Conservation (phyloP, 495 filamentous ascomycete species). For the Talaromyces adpressus region DNA sequence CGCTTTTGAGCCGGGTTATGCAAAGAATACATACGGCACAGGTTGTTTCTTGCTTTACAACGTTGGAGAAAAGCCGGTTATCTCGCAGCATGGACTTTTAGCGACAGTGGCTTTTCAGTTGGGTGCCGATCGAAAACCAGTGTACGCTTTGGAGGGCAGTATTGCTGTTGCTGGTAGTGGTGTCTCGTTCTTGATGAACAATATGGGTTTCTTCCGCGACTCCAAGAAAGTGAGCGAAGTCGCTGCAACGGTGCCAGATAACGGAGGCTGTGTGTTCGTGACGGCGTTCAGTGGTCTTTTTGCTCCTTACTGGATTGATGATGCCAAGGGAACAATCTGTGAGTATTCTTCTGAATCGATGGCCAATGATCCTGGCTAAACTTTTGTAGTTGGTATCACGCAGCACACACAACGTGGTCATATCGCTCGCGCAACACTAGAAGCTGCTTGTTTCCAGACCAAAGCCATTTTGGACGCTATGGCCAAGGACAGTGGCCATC, state of each 20-base stretch:
- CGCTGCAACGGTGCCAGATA: constrained; percentile 73
- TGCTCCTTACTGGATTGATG: constrained; percentile 96
- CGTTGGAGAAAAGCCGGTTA: constrained; percentile 80
- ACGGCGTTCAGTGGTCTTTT: constrained; percentile 95
- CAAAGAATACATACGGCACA: constrained; percentile 96
- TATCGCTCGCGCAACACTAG: constrained; percentile 90
- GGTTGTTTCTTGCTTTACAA: constrained; percentile 95
- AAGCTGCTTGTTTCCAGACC: constrained; percentile 93
- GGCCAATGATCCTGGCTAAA: constrained; percentile 1
- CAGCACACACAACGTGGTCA: constrained; percentile 87
- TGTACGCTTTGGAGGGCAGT: constrained; percentile 89
- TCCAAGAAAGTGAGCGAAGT: constrained; percentile 74
- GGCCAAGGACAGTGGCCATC: constrained; percentile 81
- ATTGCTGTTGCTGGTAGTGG: constrained; percentile 88
- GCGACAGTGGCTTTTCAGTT: constrained; percentile 76
- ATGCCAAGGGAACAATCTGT: constrained; percentile 88
- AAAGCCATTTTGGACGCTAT: constrained; percentile 92
- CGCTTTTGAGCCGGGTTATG: constrained; percentile 78
- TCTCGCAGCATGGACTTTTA: constrained; percentile 81
- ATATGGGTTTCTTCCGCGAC: constrained; percentile 70
- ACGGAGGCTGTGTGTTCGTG: constrained; percentile 89
- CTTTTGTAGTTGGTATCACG: constrained; percentile 69
- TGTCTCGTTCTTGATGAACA: constrained; percentile 84
- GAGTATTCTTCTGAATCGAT: constrained; percentile 21
- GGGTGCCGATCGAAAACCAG: constrained; percentile 51